Evolutionary conservation across 108 stramenopile species (phyloP).

Genomic region (Parietichytrium sp.): DNA sequence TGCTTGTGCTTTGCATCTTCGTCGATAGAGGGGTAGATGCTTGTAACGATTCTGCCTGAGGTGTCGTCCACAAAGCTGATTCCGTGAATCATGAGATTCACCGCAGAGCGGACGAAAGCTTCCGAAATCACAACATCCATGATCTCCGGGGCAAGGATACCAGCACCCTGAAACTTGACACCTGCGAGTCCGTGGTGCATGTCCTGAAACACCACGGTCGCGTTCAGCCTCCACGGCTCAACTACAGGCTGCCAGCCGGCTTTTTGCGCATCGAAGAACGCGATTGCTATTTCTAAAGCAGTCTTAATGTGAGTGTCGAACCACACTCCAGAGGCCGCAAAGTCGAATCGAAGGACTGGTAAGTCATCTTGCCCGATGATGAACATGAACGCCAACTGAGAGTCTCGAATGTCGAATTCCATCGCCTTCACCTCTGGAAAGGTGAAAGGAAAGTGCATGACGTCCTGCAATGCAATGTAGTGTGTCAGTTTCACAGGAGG

Average conservation of each 20-base stretch:
- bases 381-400: neutral
- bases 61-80: neutral
- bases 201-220: neutral
- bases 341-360: constrained; percentile 24
- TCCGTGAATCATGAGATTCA: neutral
- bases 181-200: neutral
- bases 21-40: constrained; percentile 4
- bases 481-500: too few relatives aligned
- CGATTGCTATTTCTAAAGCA: neutral
- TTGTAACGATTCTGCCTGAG: neutral
- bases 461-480: too few relatives aligned
- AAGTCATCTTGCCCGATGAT: neutral
- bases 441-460: neutral
- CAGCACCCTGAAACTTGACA: neutral
- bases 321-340: neutral
- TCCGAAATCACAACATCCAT: constrained; percentile 23
- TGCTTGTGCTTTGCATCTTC: constrained; percentile 17
- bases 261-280: neutral
- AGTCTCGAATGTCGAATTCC: neutral
- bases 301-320: neutral
- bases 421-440: neutral
- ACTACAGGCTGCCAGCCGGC: constrained; percentile 35
- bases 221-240: constrained; percentile 3
- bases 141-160: neutral
- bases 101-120: neutral